Conservation (phyloP, 306 rosid genomes). For the Prunus kanzakura region DNA sequence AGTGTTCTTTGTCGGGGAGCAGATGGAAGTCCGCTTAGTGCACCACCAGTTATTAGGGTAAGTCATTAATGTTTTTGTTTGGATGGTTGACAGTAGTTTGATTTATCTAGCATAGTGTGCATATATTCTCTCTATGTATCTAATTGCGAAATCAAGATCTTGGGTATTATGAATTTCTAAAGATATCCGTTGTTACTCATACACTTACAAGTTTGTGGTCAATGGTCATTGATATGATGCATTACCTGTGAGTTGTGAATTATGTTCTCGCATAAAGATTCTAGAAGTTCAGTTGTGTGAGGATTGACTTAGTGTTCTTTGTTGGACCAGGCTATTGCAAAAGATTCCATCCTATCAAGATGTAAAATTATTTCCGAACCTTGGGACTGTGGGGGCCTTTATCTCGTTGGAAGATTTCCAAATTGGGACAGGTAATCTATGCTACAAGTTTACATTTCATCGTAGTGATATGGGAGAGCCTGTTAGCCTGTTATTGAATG, state of each 20-base stretch:
- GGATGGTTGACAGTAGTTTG: not conserved
- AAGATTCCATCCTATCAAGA: conserved; percentile 77
- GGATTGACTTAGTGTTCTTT: conserved; percentile 14
- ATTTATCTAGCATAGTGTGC: not conserved
- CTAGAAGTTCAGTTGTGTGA: not conserved
- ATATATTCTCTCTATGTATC: not conserved
- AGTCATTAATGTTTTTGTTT: conserved; percentile 3
- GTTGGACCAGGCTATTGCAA: conserved; percentile 75
- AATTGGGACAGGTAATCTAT: conserved; percentile 88
- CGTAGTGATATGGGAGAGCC: not conserved
- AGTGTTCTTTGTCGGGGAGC: conserved; percentile 89
- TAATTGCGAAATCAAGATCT: not conserved
- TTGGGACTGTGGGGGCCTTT: conserved; percentile 98
- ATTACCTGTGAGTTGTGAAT: too few relatives aligned
- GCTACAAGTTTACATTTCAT: not conserved
- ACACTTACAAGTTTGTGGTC: not conserved
- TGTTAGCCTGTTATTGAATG: not conserved
- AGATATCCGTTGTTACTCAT: not conserved
- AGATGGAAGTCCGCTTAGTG: conserved; percentile 76
- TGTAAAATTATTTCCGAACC: conserved; percentile 98
- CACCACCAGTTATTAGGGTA: conserved; percentile 85
- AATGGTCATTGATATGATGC: too few relatives aligned
- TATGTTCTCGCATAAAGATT: not conserved
- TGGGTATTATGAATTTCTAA: not conserved
- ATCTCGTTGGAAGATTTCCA: conserved; percentile 94